phyloP scores from a whole-genome alignment of 306 rosid species.

The Crotalaria pallida region DNA sequence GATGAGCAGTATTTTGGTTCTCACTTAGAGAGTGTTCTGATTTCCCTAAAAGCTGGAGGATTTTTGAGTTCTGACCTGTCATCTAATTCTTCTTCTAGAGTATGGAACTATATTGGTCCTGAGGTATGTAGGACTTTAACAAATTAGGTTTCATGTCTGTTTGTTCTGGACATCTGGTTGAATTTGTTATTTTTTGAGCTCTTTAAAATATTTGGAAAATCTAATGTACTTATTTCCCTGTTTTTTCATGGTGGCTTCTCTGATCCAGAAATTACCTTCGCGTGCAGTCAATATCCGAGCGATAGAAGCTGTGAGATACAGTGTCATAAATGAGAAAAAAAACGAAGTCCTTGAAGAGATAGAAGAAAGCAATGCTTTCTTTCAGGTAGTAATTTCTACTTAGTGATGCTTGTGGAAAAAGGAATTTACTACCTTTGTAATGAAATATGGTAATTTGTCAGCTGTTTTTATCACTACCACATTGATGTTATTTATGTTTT shows the following conservation, averaged over 20 bases:
- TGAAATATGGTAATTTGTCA: conserved; percentile 4
- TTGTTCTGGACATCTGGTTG: conserved; percentile 26
- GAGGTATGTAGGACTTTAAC: conserved; percentile 42
- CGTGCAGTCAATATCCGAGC: conserved; percentile 72
- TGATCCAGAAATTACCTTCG: conserved; percentile 68
- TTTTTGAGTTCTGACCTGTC: conserved; percentile 45
- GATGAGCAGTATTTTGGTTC: conserved; percentile 77
- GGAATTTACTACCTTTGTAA: not conserved
- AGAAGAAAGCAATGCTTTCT: conserved; percentile 95
- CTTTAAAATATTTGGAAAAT: not conserved
- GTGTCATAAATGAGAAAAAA: conserved; percentile 52
- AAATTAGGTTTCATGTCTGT: conserved; percentile 16
- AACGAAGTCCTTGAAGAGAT: conserved; percentile 81
- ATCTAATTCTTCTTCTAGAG: conserved; percentile 38
- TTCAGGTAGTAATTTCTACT: conserved; percentile 53
- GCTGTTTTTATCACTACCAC: not conserved
- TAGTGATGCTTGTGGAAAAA: not conserved
- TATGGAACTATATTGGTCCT: conserved; percentile 82
- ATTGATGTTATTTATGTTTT: conserved; percentile 8
- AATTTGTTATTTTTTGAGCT: conserved; percentile 14
- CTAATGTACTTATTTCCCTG: not conserved
- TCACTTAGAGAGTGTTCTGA: conserved; percentile 43
- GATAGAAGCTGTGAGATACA: conserved; percentile 64
- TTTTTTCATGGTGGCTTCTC: conserved; percentile 1
- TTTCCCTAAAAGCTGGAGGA: conserved; percentile 61